Conservation (phyloP, 1,284 basidiomycete species). For the Pseudozyma flocculosa region DNA sequence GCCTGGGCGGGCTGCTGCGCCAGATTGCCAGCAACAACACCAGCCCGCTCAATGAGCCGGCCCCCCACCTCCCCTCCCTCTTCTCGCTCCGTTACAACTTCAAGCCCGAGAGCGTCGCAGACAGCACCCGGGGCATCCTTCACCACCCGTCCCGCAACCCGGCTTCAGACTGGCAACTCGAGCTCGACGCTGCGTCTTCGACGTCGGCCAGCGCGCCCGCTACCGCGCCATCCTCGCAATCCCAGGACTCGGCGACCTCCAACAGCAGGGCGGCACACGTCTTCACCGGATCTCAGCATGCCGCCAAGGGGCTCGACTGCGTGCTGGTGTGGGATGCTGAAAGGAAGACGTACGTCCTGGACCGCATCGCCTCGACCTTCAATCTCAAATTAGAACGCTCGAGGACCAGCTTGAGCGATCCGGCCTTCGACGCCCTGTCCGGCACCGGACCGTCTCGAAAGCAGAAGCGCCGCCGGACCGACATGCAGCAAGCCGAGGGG, state of each 20-base stretch:
- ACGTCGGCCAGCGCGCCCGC: background rate
- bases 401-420: constrained; percentile 16
- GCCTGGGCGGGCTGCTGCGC: background rate
- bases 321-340: constrained; percentile 22
- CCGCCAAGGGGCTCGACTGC: constrained; percentile 17
- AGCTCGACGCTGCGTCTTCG: constrained; percentile 18
- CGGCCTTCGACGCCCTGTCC: constrained; percentile 9
- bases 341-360: constrained; percentile 10
- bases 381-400: constrained; percentile 29
- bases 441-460: constrained; percentile 1
- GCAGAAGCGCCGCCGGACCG: constrained; percentile 9
- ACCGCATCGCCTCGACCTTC: constrained; percentile 19
- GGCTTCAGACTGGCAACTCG: constrained; percentile 28
- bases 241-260: background rate
- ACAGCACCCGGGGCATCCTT: constrained; percentile 20
- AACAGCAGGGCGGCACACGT: constrained; percentile 13
- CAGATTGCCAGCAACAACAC: background rate
- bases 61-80: constrained; percentile 5
- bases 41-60: background rate
- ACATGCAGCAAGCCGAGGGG: constrained; percentile 24
- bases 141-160: constrained; percentile 7
- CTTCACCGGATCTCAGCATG: constrained; percentile 20
- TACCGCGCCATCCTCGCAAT: background rate
- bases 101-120: constrained; percentile 27
- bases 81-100: constrained; percentile 33